phyloP scores from a whole-genome alignment of 2,329 filamentous ascomycete genomes.

The Colletotrichum camelliae region DNA sequence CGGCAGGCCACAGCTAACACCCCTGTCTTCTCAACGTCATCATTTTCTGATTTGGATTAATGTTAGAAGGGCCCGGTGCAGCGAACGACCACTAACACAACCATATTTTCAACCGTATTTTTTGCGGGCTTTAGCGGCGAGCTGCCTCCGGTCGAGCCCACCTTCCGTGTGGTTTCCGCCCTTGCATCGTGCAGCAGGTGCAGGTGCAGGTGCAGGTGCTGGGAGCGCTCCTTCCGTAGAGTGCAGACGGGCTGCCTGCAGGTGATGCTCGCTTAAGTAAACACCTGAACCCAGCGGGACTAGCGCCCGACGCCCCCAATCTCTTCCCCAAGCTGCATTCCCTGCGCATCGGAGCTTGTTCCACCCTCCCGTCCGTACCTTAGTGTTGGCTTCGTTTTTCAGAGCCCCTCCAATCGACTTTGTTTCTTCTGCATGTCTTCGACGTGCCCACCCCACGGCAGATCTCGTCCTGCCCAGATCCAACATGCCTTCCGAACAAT shows the following conservation, averaged over 20 bases:
- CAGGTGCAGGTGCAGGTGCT: neutral
- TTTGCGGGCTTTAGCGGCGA: neutral
- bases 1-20: neutral
- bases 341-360: neutral
- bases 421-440: constrained; percentile 15
- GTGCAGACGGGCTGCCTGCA: neutral
- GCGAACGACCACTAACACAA: neutral
- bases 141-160: neutral
- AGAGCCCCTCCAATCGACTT: neutral
- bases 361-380: neutral
- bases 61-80: neutral
- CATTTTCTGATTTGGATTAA: neutral
- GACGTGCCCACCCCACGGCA: neutral
- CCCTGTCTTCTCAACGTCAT: neutral
- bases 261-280: neutral
- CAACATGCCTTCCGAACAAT: neutral
- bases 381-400: neutral
- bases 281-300: neutral
- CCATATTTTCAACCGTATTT: neutral
- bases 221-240: neutral
- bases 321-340: constrained; percentile 5
- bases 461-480: constrained; percentile 7
- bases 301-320: constrained; percentile 2
- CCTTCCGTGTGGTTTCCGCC: neutral
- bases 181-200: neutral